These are phyloP conservation scores for Wickerhamomyces kurtzmanii DNA, from an alignment of 805 yeast genomes.

Conservation along the genomic window DNA sequence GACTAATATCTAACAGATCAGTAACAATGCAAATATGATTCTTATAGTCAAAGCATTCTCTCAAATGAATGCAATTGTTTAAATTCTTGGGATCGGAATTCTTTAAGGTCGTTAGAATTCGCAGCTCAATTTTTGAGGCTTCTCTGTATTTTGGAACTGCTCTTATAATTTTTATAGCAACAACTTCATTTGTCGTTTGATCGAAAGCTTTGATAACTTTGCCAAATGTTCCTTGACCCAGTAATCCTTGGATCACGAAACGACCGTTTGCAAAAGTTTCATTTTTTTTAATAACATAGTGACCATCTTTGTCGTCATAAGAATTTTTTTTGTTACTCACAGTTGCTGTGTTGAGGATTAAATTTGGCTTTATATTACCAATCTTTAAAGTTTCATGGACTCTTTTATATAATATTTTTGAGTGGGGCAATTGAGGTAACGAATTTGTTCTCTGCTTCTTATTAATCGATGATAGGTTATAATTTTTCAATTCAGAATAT, in stretches of 20 bases:
- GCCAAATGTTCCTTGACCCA: conserved; percentile 93
- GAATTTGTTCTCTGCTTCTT: conserved; percentile 42
- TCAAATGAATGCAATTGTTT: conserved; percentile 75
- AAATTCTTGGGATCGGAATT: conserved; percentile 53
- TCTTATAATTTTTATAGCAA: conserved; percentile 88
- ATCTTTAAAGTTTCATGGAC: conserved; percentile 26
- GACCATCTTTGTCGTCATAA: conserved; percentile 40
- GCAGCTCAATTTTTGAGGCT: conserved; percentile 86
- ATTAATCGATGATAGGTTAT: conserved; percentile 15
- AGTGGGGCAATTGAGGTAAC: conserved; percentile 41
- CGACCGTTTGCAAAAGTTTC: conserved; percentile 62
- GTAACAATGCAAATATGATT: conserved; percentile 94
- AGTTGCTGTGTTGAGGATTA: conserved; percentile 13
- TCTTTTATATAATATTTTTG: conserved; percentile 30
- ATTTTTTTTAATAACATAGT: conserved; percentile 51
- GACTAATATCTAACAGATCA: conserved; percentile 72
- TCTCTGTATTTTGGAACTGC: conserved; percentile 92
- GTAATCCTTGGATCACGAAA: conserved; percentile 52
- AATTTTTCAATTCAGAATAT: no score
- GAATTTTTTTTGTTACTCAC: background rate
- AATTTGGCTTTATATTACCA: conserved; percentile 30
- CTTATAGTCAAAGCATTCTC: conserved; percentile 86
- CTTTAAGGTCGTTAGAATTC: conserved; percentile 69
- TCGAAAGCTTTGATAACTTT: conserved; percentile 84
- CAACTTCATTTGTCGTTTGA: conserved; percentile 36